Conservation (phyloP, 1,139 yeast genomes). For the Taiozyma onychis region DNA sequence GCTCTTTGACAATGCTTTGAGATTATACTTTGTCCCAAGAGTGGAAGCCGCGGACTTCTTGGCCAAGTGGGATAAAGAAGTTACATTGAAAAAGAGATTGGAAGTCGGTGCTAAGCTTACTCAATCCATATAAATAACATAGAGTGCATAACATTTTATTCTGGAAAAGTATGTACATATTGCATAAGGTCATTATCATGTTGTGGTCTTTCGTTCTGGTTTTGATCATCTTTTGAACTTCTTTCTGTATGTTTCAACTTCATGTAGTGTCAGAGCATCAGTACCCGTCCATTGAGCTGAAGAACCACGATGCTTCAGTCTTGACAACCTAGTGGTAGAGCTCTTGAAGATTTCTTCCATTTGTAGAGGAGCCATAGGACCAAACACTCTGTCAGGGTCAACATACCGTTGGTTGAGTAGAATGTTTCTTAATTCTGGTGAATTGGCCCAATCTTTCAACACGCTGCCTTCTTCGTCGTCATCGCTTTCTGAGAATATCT, state of each 20-base stretch:
- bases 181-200: slow-evolving; percentile 19
- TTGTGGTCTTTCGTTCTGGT: neutral
- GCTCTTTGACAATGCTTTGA: slow-evolving; percentile 66
- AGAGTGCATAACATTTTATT: neutral
- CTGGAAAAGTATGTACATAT: neutral
- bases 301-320: slow-evolving; percentile 52
- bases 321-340: slow-evolving; percentile 34
- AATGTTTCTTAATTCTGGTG: slow-evolving; percentile 51
- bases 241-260: slow-evolving; percentile 44
- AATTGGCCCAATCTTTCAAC: slow-evolving; percentile 67
- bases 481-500: slow-evolving; percentile 48
- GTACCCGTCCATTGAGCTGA: slow-evolving; percentile 48
- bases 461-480: slow-evolving; percentile 47
- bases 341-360: slow-evolving; percentile 64
- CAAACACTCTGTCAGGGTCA: slow-evolving; percentile 74
- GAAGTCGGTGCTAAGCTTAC: slow-evolving; percentile 2
- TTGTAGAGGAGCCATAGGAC: slow-evolving; percentile 64
- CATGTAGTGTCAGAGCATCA: slow-evolving; percentile 41
- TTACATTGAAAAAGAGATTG: slow-evolving; percentile 48
- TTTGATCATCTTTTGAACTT: slow-evolving; percentile 20
- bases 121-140: neutral
- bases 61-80: slow-evolving; percentile 57
- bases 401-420: slow-evolving; percentile 52
- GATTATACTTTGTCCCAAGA: slow-evolving; percentile 79
- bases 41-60: slow-evolving; percentile 61